Conservation (phyloP, 1,139 yeast genomes). For the Spencermartinsiella ligniputridi region DNA sequence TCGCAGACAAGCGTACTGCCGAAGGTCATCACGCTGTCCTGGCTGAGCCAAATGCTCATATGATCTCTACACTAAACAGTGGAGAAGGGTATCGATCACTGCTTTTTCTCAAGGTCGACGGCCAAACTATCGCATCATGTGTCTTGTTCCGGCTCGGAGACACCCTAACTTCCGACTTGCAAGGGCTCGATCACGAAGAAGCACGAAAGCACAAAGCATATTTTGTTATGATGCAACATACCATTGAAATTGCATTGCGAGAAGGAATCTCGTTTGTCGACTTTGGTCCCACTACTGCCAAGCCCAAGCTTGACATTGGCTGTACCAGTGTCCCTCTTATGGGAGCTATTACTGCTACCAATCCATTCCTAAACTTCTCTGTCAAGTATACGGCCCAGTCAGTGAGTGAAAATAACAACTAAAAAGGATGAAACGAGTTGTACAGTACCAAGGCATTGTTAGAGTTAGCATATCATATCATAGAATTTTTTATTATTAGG, state of each 20-base stretch:
- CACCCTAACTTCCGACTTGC: conserved; percentile 44
- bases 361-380: neutral
- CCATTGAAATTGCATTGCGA: conserved; percentile 39
- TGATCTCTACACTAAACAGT: conserved; percentile 34
- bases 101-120: conserved; percentile 39
- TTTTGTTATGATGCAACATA: conserved; percentile 48
- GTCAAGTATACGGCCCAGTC: neutral
- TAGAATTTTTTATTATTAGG: too few relatives aligned
- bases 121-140: conserved; percentile 39
- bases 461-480: too few relatives aligned
- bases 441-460: too few relatives aligned
- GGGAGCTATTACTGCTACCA: conserved; percentile 31
- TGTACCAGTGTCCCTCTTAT: conserved; percentile 37
- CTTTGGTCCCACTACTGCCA: conserved; percentile 40
- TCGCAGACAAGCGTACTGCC: conserved; percentile 37
- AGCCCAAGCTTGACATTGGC: conserved; percentile 43
- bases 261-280: conserved; percentile 42
- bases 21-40: conserved; percentile 41
- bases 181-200: conserved; percentile 41
- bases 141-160: conserved; percentile 43
- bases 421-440: too few relatives aligned
- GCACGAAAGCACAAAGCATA: conserved; percentile 42
- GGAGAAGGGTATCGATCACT: conserved; percentile 33
- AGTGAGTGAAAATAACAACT: neutral
- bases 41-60: conserved; percentile 35